Evolutionary conservation across 768 basidiomycete genomes (phyloP), one percentile per base, ranked within the genome.

Genomic region (Tephrocybe sp.): DNA sequence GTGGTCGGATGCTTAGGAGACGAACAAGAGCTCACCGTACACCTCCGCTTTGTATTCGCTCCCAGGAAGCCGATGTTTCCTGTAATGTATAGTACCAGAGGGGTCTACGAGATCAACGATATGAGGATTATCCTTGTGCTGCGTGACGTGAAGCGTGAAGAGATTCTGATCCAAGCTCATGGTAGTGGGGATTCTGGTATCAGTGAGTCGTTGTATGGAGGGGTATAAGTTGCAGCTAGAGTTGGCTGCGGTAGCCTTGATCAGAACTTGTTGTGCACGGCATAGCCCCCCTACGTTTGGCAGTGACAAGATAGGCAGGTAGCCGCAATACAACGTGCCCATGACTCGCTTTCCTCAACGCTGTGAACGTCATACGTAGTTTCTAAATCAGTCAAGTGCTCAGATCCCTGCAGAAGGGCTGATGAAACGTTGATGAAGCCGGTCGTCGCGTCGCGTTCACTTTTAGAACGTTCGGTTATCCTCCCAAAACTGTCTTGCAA

Each of bases 101-200:
- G 80, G 72, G 59, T 92, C 89, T 19, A 81, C 70, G 44, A 93
- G 80, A 65, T 92, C 90, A 19, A 87, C 66, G 15, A 86, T 78
- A 56, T 73, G 72, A 9, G 79, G 76, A 54, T 84, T 76, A 31
- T 83, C 77, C 50, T 80, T 67, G 62, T 79, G 80, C 5, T 80
- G 80, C 0, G 78, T 76, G 48, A 91, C 69, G 55, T 78, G 67
- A 47, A 93, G 82, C 2, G 91, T 92, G 71, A 92, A 93, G 9
- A 93, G 72, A 64, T 92, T 92, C 65, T 89, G 79, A 65, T 92
- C 90, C 47, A 93, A 72, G 62, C 88, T 89, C 90, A 92, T 92
- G 58, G 55, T 55, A 25, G 35, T 15, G 18, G 6, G 19, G 27
- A 12, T 49, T 39, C 12, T 11, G 11, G 27, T 15, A 15, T n/a